These are phyloP conservation scores for Globisporangium radiosum DNA, from an alignment of 352 stramenopile genomes.

Conservation along the genomic window DNA sequence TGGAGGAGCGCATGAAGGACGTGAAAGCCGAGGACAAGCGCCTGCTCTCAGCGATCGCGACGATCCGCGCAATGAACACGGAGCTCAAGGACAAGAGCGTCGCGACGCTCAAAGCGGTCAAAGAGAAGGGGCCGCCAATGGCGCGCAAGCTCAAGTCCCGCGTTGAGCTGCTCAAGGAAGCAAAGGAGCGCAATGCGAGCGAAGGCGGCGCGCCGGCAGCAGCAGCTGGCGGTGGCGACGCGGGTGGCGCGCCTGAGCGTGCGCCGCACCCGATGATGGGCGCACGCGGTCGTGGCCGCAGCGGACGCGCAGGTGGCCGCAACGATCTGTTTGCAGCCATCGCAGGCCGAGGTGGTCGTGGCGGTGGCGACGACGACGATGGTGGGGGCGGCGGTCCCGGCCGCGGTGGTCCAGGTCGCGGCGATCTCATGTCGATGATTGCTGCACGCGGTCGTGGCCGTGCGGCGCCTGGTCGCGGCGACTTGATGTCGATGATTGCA, in stretches of 20 bases:
- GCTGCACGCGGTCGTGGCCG: conserved; percentile 33
- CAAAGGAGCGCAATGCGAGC: conserved; percentile 80
- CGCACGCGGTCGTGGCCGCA: conserved; percentile 31
- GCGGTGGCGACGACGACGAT: conserved; percentile 32
- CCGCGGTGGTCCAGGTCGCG: conserved; percentile 14
- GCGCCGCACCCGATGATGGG: conserved; percentile 35
- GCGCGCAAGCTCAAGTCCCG: conserved; percentile 62
- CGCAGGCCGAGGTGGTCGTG: conserved; percentile 32
- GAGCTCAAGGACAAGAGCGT: conserved; percentile 63
- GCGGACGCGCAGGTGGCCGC: conserved; percentile 19
- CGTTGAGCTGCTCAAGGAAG: conserved; percentile 76
- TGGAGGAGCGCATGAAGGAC: conserved; percentile 79
- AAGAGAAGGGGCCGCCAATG: conserved; percentile 55
- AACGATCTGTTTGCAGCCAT: conserved; percentile 49
- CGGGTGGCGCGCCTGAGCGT: conserved; percentile 15
- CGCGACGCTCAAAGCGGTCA: conserved; percentile 42
- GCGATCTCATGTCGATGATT: conserved; percentile 30
- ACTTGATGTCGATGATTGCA: conserved; percentile 70
- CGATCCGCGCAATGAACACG: conserved; percentile 48
- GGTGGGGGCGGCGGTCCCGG: conserved; percentile 28
- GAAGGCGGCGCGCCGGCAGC: conserved; percentile 27
- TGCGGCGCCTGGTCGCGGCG: conserved; percentile 35
- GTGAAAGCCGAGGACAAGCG: conserved; percentile 81
- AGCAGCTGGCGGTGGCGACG: conserved; percentile 20
- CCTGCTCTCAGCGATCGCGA: conserved; percentile 55